A percentile compares a stretch with the other conserved stretches of the same genome.
Conservation (phyloP, 1,139 yeast species). For the Suhomyces chickasaworum region DNA sequence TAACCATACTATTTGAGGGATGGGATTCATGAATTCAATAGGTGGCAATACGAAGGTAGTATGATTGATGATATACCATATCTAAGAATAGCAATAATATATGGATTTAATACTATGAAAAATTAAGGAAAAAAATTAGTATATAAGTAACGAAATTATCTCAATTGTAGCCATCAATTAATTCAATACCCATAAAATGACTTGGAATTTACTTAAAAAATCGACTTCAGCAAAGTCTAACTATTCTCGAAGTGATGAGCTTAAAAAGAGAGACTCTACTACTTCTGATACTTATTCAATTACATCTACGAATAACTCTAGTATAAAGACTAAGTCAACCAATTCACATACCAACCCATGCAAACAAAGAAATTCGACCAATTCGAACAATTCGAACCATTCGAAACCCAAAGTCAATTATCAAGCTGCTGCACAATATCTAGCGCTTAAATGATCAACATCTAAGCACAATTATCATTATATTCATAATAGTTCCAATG, state of each 20-base stretch:
- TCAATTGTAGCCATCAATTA: neutral
- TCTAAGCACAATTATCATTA: too few species aligned
- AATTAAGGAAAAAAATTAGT: neutral
- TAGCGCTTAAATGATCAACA: constrained; percentile 8
- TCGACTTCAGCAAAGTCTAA: neutral
- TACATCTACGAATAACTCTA: constrained; percentile 1
- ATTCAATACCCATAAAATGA: neutral
- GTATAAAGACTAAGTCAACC: neutral
- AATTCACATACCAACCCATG: neutral
- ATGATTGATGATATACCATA: neutral
- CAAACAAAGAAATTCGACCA: too few species aligned
- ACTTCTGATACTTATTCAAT: constrained; percentile 7
- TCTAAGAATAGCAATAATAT: neutral
- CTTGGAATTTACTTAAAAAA: constrained; percentile 3
- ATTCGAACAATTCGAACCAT: neutral
- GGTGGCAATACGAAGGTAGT: neutral
- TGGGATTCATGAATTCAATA: neutral
- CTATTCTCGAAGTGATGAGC: neutral
- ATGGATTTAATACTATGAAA: neutral
- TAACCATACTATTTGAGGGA: neutral
- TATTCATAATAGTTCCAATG: too few species aligned
- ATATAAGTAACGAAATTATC: neutral
- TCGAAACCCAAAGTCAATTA: constrained; percentile 3
- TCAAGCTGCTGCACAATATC: constrained; percentile 5
- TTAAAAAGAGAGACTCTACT: constrained; percentile 5